These are phyloP conservation scores for Linaria vulgaris DNA, from an alignment of 257 asterid genomes.

Conservation along the genomic window DNA sequence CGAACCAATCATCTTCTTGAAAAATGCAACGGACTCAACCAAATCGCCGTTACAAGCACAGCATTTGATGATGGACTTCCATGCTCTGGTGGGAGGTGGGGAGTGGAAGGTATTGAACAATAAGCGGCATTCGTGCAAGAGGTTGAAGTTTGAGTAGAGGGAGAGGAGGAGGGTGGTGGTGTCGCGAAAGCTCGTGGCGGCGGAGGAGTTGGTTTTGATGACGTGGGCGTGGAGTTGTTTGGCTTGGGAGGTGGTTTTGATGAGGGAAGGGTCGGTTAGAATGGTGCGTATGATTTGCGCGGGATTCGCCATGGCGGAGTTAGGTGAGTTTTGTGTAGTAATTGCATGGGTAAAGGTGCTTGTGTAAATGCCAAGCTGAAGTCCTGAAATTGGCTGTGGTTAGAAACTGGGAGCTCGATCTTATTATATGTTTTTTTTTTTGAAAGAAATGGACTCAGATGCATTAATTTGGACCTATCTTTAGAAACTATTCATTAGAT, in stretches of 20 bases:
- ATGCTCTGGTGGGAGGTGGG: constrained; percentile 66
- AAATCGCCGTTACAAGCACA: constrained; percentile 57
- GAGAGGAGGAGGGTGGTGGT: constrained; percentile 49
- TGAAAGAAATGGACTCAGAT: no score
- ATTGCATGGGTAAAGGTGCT: constrained; percentile 6
- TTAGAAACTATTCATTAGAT: no score
- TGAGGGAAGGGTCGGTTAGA: constrained; percentile 39
- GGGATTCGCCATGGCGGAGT: constrained; percentile 36
- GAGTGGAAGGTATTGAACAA: constrained; percentile 44
- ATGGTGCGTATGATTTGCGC: constrained; percentile 32
- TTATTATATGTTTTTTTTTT: no score
- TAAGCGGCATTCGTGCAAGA: constrained; percentile 47
- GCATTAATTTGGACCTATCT: no score
- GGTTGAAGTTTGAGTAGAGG: constrained; percentile 67
- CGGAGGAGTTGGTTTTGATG: constrained; percentile 39
- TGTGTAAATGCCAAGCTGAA: constrained; percentile 26
- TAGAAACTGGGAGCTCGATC: no score
- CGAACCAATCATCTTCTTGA: constrained; percentile 61
- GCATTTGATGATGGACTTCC: constrained; percentile 78
- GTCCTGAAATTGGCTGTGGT: no score
- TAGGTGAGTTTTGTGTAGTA: background rate
- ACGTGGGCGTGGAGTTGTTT: constrained; percentile 82
- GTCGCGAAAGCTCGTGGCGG: constrained; percentile 18
- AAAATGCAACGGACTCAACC: constrained; percentile 48
- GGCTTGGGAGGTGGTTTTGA: constrained; percentile 72